Conservation (phyloP, 2,329 filamentous ascomycete species). For the Alternaria sp. region DNA sequence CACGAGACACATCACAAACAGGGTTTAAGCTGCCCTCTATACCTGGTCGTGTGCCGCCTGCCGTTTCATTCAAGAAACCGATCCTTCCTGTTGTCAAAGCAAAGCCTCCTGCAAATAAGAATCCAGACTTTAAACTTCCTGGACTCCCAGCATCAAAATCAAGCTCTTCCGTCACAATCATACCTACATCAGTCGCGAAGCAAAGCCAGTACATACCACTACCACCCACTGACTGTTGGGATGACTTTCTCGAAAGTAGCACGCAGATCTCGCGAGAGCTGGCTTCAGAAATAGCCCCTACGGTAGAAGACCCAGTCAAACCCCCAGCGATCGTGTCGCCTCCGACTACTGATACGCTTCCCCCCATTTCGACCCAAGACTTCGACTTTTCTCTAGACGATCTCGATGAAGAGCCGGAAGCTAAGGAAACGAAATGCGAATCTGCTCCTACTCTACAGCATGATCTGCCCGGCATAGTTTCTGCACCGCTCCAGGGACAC, state of each 20-base stretch:
- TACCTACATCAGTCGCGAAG: not conserved
- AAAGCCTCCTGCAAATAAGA: slow-evolving; percentile 9
- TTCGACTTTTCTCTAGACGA: slow-evolving; percentile 52
- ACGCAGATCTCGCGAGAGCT: slow-evolving; percentile 56
- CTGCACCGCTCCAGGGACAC: not conserved
- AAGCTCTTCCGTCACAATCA: not conserved
- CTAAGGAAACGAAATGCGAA: not conserved
- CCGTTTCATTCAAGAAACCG: slow-evolving; percentile 13
- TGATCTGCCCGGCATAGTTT: not conserved
- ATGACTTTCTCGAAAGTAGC: slow-evolving; percentile 53
- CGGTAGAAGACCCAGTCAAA: not conserved
- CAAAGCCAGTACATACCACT: not conserved
- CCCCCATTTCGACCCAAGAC: slow-evolving; percentile 48
- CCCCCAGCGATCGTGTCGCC: not conserved
- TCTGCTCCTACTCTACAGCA: not conserved
- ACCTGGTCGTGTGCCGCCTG: slow-evolving; percentile 9
- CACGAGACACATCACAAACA: slow-evolving; percentile 14
- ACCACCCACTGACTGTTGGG: slow-evolving; percentile 35
- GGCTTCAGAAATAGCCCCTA: slow-evolving; percentile 17
- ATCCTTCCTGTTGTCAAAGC: not conserved
- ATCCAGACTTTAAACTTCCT: slow-evolving; percentile 35
- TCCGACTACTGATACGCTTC: slow-evolving; percentile 6
- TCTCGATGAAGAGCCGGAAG: slow-evolving; percentile 36
- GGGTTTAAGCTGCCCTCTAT: slow-evolving; percentile 31
- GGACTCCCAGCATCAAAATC: slow-evolving; percentile 32